Conservation (phyloP, 345 rosid genomes). For the Salix caprea region DNA sequence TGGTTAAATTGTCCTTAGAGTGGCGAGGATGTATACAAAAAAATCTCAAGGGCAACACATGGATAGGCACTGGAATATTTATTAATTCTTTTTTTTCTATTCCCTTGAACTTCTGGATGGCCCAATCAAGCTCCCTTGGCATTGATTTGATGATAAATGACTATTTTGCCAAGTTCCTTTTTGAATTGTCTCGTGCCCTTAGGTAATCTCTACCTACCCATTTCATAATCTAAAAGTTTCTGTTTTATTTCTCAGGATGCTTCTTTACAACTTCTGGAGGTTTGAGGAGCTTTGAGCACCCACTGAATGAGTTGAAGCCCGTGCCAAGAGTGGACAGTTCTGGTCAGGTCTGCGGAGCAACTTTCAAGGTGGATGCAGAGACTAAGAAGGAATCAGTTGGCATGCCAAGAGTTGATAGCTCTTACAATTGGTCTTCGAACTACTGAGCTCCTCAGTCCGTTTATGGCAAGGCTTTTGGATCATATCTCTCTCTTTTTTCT, state of each 20-base stretch:
- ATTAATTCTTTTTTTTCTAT: not conserved
- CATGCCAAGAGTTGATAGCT: conserved; percentile 91
- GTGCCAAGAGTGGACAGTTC: conserved; percentile 94
- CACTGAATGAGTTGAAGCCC: conserved; percentile 78
- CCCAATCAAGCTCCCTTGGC: not conserved
- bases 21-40: not conserved
- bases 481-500: not conserved
- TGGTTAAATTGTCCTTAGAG: not conserved
- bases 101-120: not conserved
- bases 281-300: conserved; percentile 86
- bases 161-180: too few relatives aligned
- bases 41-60: not conserved
- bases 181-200: too few relatives aligned
- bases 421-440: conserved; percentile 77
- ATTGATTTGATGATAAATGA: not conserved
- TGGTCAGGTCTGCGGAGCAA: conserved; percentile 72
- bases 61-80: not conserved
- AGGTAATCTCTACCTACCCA: too few relatives aligned
- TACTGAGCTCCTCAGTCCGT: conserved; percentile 30
- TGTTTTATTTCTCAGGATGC: conserved; percentile 54
- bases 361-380: conserved; percentile 69
- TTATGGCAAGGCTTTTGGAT: conserved; percentile 8
- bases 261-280: conserved; percentile 92
- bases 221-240: conserved; percentile 1
- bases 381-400: conserved; percentile 60